Percentiles rank a stretch among this genome's conserved stretches.
Conservation (phyloP, 2,329 filamentous ascomycete species). For the Trichoderma lentiforme region DNA sequence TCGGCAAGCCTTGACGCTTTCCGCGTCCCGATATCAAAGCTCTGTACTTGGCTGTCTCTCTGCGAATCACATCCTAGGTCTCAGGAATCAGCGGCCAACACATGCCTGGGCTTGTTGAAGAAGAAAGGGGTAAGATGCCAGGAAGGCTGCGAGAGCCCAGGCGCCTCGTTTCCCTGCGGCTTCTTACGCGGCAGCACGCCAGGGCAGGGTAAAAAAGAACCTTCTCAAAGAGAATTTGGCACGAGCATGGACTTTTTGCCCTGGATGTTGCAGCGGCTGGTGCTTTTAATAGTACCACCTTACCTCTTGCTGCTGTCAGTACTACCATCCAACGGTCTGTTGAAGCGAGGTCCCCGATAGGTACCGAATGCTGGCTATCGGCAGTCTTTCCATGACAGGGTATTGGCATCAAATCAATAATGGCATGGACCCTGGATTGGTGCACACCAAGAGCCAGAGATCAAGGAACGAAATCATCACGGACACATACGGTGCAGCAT, state of each 20-base stretch:
- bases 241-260: background rate
- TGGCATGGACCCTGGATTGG: background rate
- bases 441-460: background rate
- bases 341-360: background rate
- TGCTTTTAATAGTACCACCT: background rate
- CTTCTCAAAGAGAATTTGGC: background rate
- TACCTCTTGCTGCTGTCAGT: background rate
- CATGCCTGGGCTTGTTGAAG: background rate
- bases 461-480: background rate
- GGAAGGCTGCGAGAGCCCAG: background rate
- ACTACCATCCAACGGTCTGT: background rate
- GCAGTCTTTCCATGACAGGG: background rate
- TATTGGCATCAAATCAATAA: background rate
- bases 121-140: constrained; percentile 6
- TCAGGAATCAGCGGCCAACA: background rate
- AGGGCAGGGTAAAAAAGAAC: constrained; percentile 1
- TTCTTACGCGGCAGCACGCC: background rate
- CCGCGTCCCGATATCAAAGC: background rate
- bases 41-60: background rate
- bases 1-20: background rate
- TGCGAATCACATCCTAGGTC: background rate
- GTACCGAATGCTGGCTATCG: background rate
- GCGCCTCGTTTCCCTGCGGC: background rate
- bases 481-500: background rate
- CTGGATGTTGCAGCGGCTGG: background rate